Evolutionary conservation across 2,329 filamentous ascomycete genomes (phyloP).

Genomic region (Claviceps quebecensis): DNA sequence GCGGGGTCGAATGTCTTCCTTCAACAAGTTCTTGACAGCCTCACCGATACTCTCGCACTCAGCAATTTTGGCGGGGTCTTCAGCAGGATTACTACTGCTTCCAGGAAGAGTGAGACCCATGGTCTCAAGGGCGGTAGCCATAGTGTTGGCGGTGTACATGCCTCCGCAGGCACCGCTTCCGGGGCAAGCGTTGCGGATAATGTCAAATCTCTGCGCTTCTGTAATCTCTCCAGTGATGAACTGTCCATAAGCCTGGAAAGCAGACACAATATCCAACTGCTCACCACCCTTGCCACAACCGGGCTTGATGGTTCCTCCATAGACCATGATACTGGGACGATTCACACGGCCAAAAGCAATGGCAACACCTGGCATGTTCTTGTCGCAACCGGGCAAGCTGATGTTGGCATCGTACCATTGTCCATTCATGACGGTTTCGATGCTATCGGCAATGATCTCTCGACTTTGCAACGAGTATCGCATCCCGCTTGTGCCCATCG

Average conservation of each 20-base stretch:
- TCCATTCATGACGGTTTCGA: constrained; percentile 97
- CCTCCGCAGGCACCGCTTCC: constrained; percentile 58
- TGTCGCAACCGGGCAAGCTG: constrained; percentile 93
- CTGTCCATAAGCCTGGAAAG: constrained; percentile 95
- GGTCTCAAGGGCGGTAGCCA: constrained; percentile 81
- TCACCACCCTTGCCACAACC: constrained; percentile 68
- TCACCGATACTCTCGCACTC: constrained; percentile 61
- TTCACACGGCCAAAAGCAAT: constrained; percentile 94
- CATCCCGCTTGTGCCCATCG: constrained; percentile 97
- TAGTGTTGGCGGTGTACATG: constrained; percentile 92
- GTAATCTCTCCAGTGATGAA: constrained; percentile 84
- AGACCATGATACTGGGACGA: constrained; percentile 91
- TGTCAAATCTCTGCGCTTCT: constrained; percentile 84
- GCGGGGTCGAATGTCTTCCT: constrained; percentile 61
- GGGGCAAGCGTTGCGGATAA: constrained; percentile 76
- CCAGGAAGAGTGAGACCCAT: constrained; percentile 81
- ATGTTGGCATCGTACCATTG: constrained; percentile 99
- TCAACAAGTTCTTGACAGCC: constrained; percentile 60
- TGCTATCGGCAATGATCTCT: constrained; percentile 94
- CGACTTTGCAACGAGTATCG: constrained; percentile 86
- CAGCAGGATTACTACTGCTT: constrained; percentile 66
- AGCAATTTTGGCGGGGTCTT: constrained; percentile 53
- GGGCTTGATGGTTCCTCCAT: constrained; percentile 86
- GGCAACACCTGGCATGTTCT: constrained; percentile 93
- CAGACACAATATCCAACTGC: constrained; percentile 85